Evolutionary conservation across 2,329 filamentous ascomycete genomes (phyloP).

Genomic region (Xylaria sp.): DNA sequence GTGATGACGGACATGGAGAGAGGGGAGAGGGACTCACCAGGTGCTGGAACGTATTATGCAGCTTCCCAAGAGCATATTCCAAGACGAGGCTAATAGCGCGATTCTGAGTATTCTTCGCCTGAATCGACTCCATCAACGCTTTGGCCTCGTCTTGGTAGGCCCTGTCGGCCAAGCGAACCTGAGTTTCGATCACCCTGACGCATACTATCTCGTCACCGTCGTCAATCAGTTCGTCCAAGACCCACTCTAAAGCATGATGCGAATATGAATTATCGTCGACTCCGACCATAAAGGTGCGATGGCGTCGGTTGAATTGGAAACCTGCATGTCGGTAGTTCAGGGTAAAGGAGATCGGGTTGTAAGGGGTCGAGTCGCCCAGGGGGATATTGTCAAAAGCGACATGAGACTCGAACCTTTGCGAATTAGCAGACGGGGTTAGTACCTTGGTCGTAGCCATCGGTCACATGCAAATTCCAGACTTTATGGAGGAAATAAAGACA

Average conservation of each 20-base stretch:
- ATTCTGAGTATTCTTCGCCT: constrained; percentile 71
- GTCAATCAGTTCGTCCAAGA: constrained; percentile 85
- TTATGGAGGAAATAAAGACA: neutral
- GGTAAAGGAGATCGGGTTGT: constrained; percentile 65
- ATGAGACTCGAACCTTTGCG: constrained; percentile 52
- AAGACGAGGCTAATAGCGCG: constrained; percentile 80
- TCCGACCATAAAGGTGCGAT: constrained; percentile 83
- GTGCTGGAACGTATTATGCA: constrained; percentile 84
- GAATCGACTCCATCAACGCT: constrained; percentile 67
- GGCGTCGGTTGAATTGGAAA: constrained; percentile 73
- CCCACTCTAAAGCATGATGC: constrained; percentile 86
- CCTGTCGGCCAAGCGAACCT: constrained; percentile 61
- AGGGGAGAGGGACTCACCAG: constrained; percentile 56
- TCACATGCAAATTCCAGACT: constrained; percentile 4
- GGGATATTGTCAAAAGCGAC: constrained; percentile 58
- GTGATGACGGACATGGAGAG: neutral
- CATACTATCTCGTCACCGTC: constrained; percentile 93
- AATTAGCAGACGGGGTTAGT: constrained; percentile 31
- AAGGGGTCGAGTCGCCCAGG: constrained; percentile 53
- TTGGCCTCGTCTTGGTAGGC: constrained; percentile 73
- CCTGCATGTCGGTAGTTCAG: constrained; percentile 81
- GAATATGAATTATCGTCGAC: constrained; percentile 90
- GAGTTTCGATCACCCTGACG: constrained; percentile 80
- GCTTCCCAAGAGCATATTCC: constrained; percentile 83
- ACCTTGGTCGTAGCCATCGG: constrained; percentile 33